Conservation (phyloP, 495 filamentous ascomycete genomes). For the Tirmania nivea region DNA sequence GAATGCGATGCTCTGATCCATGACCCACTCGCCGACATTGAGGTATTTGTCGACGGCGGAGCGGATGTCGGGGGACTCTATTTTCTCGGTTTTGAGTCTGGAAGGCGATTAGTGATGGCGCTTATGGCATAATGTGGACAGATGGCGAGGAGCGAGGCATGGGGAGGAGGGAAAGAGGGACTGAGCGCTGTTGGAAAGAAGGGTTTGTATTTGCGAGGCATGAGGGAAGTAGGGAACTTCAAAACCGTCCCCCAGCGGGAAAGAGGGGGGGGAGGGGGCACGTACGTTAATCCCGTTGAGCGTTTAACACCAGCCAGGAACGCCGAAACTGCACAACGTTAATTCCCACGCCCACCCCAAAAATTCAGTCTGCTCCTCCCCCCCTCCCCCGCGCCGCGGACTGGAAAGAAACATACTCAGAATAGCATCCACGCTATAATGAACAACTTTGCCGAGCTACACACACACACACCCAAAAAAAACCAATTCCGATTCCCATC, state of each 20-base stretch:
- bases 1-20: slow-evolving; percentile 88
- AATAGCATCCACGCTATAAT: slow-evolving; percentile 93
- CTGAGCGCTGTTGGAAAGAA: no score
- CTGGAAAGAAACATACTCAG: slow-evolving; percentile 27
- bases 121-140: not conserved
- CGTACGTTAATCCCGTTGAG: slow-evolving; percentile 92
- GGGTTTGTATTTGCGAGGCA: no score
- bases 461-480: not conserved
- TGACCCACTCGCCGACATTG: slow-evolving; percentile 86
- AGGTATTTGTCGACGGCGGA: slow-evolving; percentile 91
- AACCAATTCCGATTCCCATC: not conserved
- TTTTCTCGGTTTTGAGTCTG: slow-evolving; percentile 69
- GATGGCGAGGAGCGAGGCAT: not conserved
- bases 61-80: slow-evolving; percentile 70
- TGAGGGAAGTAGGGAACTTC: no score
- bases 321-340: slow-evolving; percentile 37
- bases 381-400: no score
- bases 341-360: no score
- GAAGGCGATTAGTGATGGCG: not conserved
- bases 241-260: no score
- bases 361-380: no score
- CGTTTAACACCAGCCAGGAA: slow-evolving; percentile 92
- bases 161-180: not conserved
- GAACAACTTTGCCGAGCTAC: slow-evolving; percentile 72
- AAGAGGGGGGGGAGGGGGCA: no score